Evolutionary conservation across 306 rosid species (phyloP), one percentile per base, ranked within the genome.

Genomic region (Pyrus bretschneideri): DNA sequence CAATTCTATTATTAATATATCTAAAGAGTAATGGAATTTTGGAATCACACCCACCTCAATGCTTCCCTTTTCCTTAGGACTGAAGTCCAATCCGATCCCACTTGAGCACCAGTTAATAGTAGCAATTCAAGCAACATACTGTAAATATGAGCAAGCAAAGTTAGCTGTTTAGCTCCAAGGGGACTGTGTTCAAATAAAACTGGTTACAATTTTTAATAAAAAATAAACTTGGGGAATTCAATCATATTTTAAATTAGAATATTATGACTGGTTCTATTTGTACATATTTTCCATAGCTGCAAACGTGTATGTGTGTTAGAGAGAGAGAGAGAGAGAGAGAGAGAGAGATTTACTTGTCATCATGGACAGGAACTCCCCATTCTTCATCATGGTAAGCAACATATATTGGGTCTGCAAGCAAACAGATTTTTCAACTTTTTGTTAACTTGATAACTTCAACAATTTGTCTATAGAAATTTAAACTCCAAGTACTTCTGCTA

Each of bases 311-410:
- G 27, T 17, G 17, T n/a, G 21, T 42, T 1, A 64, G 45, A 25
- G 52, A 23, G 45, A 35, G 44, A 38, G 52, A 25, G 46, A 35
- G 44, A 38, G 19, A 63, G 31, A 6, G 55, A 18, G 67, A 79
- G 66, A 27, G 30, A 66, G 46, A 71, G 44, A 22, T 76, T 84
- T 92, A 92, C 97, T 84, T 88, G 93, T 92, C 97, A 84, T 92
- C 91, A 83, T 88, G 97, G 81, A 90, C 86, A 66, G 97, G 93
- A 84, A 92, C 93, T 78, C 97, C 97, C 97, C 97, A 92, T 85
- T 92, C 97, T 81, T 90, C 88, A 73, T 92, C 97, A 81, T 92
- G 97, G 87, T 90, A 92, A 72, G 96, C 89, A 84, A 91, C 83
- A 85, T 92, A 88, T 80, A 90, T 77, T 23, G 96, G 97, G 86